Percentiles rank a stretch among this genome's conserved stretches.
phyloP scores from a whole-genome alignment of 768 basidiomycete species.

The Suillus discolor region DNA sequence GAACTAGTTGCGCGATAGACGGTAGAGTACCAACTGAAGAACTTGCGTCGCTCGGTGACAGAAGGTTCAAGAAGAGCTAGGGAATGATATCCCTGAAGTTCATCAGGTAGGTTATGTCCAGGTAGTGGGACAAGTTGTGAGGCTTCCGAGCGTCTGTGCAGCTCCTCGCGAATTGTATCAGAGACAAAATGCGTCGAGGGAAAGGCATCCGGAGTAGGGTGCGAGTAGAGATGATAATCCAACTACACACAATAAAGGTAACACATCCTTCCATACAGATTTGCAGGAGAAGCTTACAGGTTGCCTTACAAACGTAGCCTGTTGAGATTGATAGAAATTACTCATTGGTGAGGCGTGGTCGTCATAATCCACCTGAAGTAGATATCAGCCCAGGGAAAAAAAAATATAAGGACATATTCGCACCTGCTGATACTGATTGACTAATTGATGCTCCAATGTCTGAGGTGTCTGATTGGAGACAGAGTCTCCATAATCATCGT shows the following conservation, averaged over 20 bases:
- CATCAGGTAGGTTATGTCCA: conserved; percentile 73
- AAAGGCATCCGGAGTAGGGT: conserved; percentile 59
- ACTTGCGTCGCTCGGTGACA: conserved; percentile 64
- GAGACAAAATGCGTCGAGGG: conserved; percentile 79
- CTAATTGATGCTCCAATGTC: conserved; percentile 25
- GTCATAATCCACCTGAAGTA: conserved; percentile 35
- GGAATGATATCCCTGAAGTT: conserved; percentile 89
- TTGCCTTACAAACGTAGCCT: conserved; percentile 60
- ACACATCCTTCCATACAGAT: conserved; percentile 8
- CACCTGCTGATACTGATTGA: conserved; percentile 19
- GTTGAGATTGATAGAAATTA: conserved; percentile 42
- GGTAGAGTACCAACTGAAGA: conserved; percentile 78
- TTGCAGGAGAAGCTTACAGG: conserved; percentile 51
- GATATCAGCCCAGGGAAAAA: conserved; percentile 16
- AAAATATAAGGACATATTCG: conserved; percentile 26
- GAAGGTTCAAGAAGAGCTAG: conserved; percentile 75
- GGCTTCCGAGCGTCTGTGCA: conserved; percentile 53
- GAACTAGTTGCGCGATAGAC: conserved; percentile 83
- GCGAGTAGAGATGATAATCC: conserved; percentile 91
- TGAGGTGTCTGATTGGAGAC: conserved; percentile 16
- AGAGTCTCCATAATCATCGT: conserved; percentile 34
- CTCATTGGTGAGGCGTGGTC: conserved; percentile 24
- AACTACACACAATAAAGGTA: conserved; percentile 49
- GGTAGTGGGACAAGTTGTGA: conserved; percentile 37
- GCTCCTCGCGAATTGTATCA: conserved; percentile 67